Percentiles rank a stretch among this genome's conserved stretches.
These are phyloP conservation scores for Lactarius tabidus DNA, from an alignment of 768 basidiomycete genomes.

Conservation along the genomic window DNA sequence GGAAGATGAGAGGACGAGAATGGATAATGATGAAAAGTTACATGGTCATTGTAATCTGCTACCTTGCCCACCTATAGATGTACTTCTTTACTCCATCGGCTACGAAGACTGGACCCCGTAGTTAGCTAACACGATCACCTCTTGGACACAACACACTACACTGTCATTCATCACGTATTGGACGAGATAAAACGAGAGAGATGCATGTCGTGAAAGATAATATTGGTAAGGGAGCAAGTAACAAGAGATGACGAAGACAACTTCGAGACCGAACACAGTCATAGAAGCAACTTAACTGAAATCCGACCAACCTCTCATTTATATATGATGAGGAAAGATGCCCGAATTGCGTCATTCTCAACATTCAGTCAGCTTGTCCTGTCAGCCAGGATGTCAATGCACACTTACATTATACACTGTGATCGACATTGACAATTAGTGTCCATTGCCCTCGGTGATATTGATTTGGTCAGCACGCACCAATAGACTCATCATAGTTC, in stretches of 20 bases:
- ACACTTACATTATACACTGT: slow-evolving; percentile 27
- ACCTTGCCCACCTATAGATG: background rate
- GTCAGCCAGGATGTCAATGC: background rate
- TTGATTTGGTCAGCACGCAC: slow-evolving; percentile 17
- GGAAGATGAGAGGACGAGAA: background rate
- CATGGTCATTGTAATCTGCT: background rate
- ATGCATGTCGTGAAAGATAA: background rate
- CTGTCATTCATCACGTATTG: background rate
- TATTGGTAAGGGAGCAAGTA: background rate
- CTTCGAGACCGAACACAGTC: too few species aligned
- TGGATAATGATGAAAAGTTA: background rate
- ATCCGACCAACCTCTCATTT: background rate
- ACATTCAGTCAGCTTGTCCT: slow-evolving; percentile 2
- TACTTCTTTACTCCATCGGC: background rate
- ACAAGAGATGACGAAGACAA: background rate
- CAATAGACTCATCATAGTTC: slow-evolving; percentile 32
- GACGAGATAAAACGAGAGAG: background rate
- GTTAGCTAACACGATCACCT: background rate
- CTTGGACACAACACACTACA: background rate
- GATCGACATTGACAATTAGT: background rate
- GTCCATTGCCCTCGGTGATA: background rate
- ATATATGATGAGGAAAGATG: slow-evolving; percentile 27
- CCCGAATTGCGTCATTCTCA: slow-evolving; percentile 30
- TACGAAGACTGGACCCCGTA: background rate
- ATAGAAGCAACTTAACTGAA: background rate